Evolutionary conservation across 1,139 yeast genomes (phyloP), one percentile per base, ranked within the genome.

Genomic region (Kazachstania sp.): DNA sequence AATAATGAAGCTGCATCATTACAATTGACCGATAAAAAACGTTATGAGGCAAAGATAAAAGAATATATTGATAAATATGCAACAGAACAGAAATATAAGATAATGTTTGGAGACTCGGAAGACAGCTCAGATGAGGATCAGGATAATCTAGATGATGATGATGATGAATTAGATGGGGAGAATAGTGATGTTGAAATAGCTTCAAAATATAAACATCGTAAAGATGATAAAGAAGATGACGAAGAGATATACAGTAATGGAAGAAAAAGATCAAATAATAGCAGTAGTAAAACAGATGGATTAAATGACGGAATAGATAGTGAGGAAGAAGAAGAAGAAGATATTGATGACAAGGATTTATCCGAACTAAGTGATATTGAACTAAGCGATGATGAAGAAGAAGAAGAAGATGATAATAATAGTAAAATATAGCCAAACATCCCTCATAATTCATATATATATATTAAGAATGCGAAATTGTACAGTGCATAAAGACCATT

Each of bases 1-100:
- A 92, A 92, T 61, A 83, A 92, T 26, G 95, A 86, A 55, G 98
- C 98, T 0, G 87, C 95, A 6, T 79, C 85, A 28, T 69, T 92
- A 52, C 79, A 87, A 72, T 73, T 84, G 54, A 77, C 83, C 54
- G 88, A 87, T 57, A 84, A 81, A 52, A 70, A 73, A 39, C 70
- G 75, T 48, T 92, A 90, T 63, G 79, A 77, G 49, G 79, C 74
- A 48, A 82, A 78, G 55, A 95, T 92, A 15, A 78, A 76, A 58
- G 75, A 76, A 39, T 86, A 87, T 60, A 95, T 90, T 30, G 71
- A 72, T 58, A 78, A 75, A 60, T 88, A 82, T 65, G 97, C 97
- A 9, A 74, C 77, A 30, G 75, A 73, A 37, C 75, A 72, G 13
- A 71, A 67, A 28, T 69, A 71, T 48, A 64, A 60, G 8, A 69